These are phyloP conservation scores for Stylosanthes scabra DNA, from an alignment of 331 rosid genomes.

Conservation along the genomic window DNA sequence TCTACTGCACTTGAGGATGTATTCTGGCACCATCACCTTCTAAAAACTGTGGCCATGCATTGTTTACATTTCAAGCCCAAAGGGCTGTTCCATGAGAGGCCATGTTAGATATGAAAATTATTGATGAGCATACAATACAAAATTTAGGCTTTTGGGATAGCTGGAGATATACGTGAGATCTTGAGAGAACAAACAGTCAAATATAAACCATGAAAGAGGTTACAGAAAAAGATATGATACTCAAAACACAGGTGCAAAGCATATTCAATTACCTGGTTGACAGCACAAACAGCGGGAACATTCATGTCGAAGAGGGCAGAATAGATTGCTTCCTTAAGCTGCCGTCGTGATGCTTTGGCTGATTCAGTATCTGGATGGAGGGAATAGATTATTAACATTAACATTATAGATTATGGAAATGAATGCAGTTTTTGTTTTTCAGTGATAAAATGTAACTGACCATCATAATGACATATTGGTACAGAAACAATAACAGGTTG, in stretches of 20 bases:
- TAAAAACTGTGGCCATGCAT: not conserved
- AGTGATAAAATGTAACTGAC: constrained; percentile 51
- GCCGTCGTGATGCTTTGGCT: constrained; percentile 74
- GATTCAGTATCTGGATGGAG: constrained; percentile 74
- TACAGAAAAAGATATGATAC: not conserved
- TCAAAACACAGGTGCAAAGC: not conserved
- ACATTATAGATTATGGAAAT: constrained; percentile 23
- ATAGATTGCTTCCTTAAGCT: constrained; percentile 74
- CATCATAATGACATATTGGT: constrained; percentile 84
- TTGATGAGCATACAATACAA: not conserved
- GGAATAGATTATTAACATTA: constrained; percentile 19
- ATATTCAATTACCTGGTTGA: constrained; percentile 68
- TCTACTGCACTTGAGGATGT: not conserved
- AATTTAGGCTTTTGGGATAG: not conserved
- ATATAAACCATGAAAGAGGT: constrained; percentile 22
- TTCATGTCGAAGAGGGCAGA: constrained; percentile 75
- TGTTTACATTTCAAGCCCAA: not conserved
- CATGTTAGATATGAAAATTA: not conserved
- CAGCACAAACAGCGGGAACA: constrained; percentile 86
- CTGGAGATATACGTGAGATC: not conserved
- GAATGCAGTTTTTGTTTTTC: not conserved
- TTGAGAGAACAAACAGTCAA: not conserved
- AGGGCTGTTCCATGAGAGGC: not conserved
- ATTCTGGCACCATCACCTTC: not conserved
- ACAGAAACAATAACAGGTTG: constrained; percentile 75